phyloP scores from a whole-genome alignment of 1,284 basidiomycete genomes.

The Ustilago tritici region DNA sequence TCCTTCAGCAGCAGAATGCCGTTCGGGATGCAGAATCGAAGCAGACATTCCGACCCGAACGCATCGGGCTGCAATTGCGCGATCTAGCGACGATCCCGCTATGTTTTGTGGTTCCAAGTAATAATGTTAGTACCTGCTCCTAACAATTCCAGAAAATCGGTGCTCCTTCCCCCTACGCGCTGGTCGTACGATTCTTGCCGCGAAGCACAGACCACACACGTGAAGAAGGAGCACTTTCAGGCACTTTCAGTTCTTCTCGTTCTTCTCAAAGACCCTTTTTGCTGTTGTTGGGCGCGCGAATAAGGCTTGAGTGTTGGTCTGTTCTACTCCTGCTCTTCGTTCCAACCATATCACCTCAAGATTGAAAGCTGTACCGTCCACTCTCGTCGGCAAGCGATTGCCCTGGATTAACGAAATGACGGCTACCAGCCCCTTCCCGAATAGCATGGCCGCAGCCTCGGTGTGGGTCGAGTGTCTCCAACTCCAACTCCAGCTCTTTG shows the following conservation, averaged over 20 bases:
- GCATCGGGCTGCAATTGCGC: background rate
- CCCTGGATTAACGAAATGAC: background rate
- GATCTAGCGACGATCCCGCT: background rate
- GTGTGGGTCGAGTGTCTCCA: constrained; percentile 15
- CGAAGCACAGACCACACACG: background rate
- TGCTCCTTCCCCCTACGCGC: background rate
- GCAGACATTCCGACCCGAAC: background rate
- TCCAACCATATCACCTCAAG: background rate
- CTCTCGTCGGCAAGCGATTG: background rate
- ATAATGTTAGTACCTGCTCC: background rate
- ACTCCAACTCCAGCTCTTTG: constrained; percentile 28
- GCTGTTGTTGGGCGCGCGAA: background rate
- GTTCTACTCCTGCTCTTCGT: background rate
- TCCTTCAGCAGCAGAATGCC: background rate
- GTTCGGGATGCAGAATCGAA: background rate
- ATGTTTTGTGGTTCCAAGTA: too few relatives aligned
- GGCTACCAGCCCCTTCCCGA: background rate
- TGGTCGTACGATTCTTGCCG: background rate
- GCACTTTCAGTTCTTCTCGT: background rate
- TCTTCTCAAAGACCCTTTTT: constrained; percentile 1
- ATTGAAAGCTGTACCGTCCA: background rate
- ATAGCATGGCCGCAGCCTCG: background rate
- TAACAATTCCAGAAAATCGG: background rate
- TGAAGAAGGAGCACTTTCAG: background rate
- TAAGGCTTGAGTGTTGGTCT: background rate